Percentiles rank a stretch among this genome's conserved stretches.
phyloP scores from a whole-genome alignment of 1,284 basidiomycete genomes.

The Boletus sp. region DNA sequence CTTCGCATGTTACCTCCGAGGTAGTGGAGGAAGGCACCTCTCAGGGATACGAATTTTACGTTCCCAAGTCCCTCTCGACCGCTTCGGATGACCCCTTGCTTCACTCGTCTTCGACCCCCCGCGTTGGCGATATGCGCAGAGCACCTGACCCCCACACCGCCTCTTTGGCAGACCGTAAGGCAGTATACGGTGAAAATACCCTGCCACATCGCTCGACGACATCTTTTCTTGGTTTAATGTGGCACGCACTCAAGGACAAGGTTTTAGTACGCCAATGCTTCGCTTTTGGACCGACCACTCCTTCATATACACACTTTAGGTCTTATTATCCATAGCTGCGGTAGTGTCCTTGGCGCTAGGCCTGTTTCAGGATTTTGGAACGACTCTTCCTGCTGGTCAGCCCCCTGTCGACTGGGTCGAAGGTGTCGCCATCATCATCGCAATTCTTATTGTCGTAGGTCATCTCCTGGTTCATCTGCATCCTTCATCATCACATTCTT shows the following conservation, averaged over 20 bases:
- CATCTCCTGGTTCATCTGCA: neutral
- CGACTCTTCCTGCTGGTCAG: conserved; percentile 50
- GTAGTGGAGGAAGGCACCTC: conserved; percentile 37
- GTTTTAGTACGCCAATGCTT: conserved; percentile 63
- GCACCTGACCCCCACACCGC: conserved; percentile 44
- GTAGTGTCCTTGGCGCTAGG: conserved; percentile 92
- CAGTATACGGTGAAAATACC: conserved; percentile 82
- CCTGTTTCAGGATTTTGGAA: conserved; percentile 89
- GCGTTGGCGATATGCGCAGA: conserved; percentile 26
- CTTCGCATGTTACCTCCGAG: conserved; percentile 27
- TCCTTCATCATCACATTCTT: conserved; percentile 3
- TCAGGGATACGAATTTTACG: conserved; percentile 39
- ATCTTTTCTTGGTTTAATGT: conserved; percentile 79
- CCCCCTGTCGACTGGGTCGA: conserved; percentile 94
- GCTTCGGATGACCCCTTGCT: conserved; percentile 30
- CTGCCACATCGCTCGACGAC: conserved; percentile 80
- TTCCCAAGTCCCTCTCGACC: neutral
- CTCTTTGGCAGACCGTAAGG: conserved; percentile 59
- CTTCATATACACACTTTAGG: conserved; percentile 40
- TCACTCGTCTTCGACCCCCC: conserved; percentile 32
- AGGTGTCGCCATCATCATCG: conserved; percentile 94
- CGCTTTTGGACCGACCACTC: neutral
- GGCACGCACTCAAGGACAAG: conserved; percentile 93
- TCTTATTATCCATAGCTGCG: conserved; percentile 88
- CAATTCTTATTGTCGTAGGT: conserved; percentile 77